Base-by-base conservation (phyloP, 768 basidiomycete genomes). In the Hypsizygus marmoreus region DNA sequence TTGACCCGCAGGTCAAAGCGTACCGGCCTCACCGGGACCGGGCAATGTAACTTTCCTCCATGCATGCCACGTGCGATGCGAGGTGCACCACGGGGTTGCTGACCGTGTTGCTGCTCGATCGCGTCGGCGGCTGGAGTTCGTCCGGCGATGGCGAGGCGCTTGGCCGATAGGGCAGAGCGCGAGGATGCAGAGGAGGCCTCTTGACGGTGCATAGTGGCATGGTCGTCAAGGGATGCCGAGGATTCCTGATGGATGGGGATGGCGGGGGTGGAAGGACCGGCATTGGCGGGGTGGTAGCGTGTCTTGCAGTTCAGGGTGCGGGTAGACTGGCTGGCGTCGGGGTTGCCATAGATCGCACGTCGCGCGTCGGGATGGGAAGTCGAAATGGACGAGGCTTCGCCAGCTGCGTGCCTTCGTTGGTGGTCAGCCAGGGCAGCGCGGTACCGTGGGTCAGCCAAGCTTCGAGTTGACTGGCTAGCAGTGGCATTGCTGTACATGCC, bases 171-270 rank as follows among this genome's bases (percentile, higher is more conserved):
- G 4, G 23, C 45, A 19, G 51, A 49, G 25, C 48, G 47, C 17
- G 48, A 43, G 23, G 54, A 53, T 3, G 49, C 43, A 26, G 49
- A 53, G n/a, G 55, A 53, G 7, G 49, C 45, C 40, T 56, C 50
- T 4, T 49, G 49, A 32, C 40, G 48, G 33, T 51, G 39, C 10
- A 47, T 36, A 6, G 50, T 33, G 22, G 23, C 41, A 11, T 29
- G 46, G 10, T 24, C n/a, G 19, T 44, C 34, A 0, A n/a, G n/a
- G n/a, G n/a, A n/a, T n/a, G n/a, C n/a, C n/a, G n/a, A n/a, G n/a
- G n/a, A n/a, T n/a, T n/a, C n/a, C n/a, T n/a, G n/a, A n/a, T 26
- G 28, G 9, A 35, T 11, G 20, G 35, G 19, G 37, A 28, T 23
- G 48, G 25, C n/a, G 1, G 39, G 19, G 31, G 9, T 9, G 31